Percentiles rank a stretch among this genome's conserved stretches.
Conservation (phyloP, 2,329 filamentous ascomycete genomes). For the Basipetospora chlamydospora region DNA sequence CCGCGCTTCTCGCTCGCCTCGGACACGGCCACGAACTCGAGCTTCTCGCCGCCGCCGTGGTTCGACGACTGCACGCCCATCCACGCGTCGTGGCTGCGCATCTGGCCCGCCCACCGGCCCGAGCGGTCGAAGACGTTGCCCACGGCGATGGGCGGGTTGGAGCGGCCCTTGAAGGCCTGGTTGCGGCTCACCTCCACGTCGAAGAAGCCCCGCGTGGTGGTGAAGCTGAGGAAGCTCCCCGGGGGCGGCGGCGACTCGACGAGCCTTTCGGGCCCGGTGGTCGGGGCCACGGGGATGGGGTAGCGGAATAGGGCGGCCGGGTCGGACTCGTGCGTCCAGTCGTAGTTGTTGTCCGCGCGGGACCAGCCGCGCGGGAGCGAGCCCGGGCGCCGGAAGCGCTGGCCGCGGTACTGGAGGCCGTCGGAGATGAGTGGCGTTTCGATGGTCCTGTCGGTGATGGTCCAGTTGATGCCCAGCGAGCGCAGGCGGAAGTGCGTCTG, state of each 20-base stretch:
- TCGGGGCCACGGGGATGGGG: conserved; percentile 21
- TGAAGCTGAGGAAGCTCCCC: conserved; percentile 24
- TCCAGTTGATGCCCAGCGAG: conserved; percentile 21
- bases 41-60: conserved; percentile 26
- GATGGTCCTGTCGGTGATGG: conserved; percentile 22
- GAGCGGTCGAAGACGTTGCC: conserved; percentile 24
- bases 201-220: conserved; percentile 22
- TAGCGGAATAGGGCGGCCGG: conserved; percentile 24
- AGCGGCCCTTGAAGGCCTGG: conserved; percentile 18
- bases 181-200: conserved; percentile 25
- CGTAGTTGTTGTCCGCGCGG: conserved; percentile 17
- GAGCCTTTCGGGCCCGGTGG: conserved; percentile 1
- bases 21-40: conserved; percentile 29
- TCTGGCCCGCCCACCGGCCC: conserved; percentile 24
- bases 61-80: conserved; percentile 30
- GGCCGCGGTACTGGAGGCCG: conserved; percentile 24
- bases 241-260: conserved; percentile 15
- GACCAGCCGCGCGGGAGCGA: conserved; percentile 25
- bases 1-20: conserved; percentile 25
- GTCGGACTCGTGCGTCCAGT: conserved; percentile 26
- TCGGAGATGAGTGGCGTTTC: conserved; percentile 20
- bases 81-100: conserved; percentile 30
- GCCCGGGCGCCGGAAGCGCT: conserved; percentile 18
- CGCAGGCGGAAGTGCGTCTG: conserved; percentile 23
- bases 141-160: conserved; percentile 25